Evolutionary conservation across 2,329 filamentous ascomycete genomes (phyloP), one percentile per base, ranked within the genome.

Genomic region (Penicillium sclerotiorum): DNA sequence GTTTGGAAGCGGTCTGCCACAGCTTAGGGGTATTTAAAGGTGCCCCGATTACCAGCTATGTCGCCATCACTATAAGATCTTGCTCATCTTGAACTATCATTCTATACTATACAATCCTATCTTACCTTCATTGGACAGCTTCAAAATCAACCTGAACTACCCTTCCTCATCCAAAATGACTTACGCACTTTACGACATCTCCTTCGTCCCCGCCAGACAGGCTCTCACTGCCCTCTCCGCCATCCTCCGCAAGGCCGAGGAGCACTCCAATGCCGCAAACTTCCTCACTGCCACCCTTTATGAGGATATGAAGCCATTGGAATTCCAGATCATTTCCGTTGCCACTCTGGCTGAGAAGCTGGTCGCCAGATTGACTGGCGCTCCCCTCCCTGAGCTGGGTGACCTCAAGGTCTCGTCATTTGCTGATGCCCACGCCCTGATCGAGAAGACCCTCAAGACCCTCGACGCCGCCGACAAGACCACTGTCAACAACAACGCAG

Each of bases 41-140:
- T 13, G 20, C 8, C n/a, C 32, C n/a, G 13, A 18, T 12, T 2
- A 9, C 18, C 12, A 33, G 23, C 7, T 8, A 45, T 45, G 42
- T 45, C 37, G 42, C 33, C 42, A 45, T 45, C 36, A 18, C 22
- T 37, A 20, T 35, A 37, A 36, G 37, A n/a, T 18, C 15, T 45
- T 45, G 42, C 42, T 45, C 42, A 45, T 45, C 32, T 45, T 27
- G n/a, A n/a, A n/a, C n/a, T n/a, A n/a, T n/a, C n/a, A n/a, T n/a
- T n/a, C n/a, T n/a, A n/a, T n/a, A n/a, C n/a, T n/a, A n/a, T n/a
- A n/a, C n/a, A n/a, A n/a, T n/a, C n/a, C n/a, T n/a, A n/a, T n/a
- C n/a, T n/a, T n/a, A n/a, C n/a, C n/a, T n/a, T n/a, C n/a, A n/a
- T n/a, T n/a, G n/a, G n/a, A n/a, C n/a, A n/a, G n/a, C n/a, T n/a